Percentiles rank a stretch among this genome's conserved stretches.
phyloP scores from a whole-genome alignment of 257 asterid genomes.

The Parsonsia alboflavescens region DNA sequence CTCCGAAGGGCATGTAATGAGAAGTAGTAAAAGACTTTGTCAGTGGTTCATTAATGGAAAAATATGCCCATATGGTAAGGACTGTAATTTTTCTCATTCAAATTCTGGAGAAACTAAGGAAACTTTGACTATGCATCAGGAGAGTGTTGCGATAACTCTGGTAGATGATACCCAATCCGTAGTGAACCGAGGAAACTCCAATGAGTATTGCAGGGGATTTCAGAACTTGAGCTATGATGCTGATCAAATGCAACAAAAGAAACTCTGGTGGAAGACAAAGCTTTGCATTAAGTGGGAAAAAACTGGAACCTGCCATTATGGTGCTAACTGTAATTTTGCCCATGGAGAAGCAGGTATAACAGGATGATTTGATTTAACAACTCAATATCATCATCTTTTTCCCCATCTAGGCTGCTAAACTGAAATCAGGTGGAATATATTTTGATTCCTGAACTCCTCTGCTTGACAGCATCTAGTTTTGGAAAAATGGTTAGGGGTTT shows the following conservation, averaged over 20 bases:
- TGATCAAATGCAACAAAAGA: conserved; percentile 12
- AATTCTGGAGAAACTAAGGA: background rate
- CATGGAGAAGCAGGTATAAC: conserved; percentile 50
- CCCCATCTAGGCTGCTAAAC: no score
- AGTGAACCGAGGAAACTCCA: background rate
- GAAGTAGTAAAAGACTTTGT: conserved; percentile 20
- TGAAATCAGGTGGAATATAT: background rate
- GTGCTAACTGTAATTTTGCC: conserved; percentile 40
- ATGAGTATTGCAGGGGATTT: background rate
- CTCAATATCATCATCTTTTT: background rate
- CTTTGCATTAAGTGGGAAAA: conserved; percentile 36
- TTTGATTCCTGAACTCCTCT: background rate
- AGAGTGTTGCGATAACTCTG: conserved; percentile 15
- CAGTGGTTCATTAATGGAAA: conserved; percentile 10
- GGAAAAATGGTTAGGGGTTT: background rate
- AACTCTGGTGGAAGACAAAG: conserved; percentile 26
- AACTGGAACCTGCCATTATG: conserved; percentile 32
- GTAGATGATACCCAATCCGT: conserved; percentile 5
- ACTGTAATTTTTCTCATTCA: no score
- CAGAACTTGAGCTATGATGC: background rate
- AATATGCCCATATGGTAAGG: conserved; percentile 27
- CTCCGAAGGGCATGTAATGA: conserved; percentile 8
- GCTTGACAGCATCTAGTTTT: background rate
- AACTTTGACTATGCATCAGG: conserved; percentile 4
- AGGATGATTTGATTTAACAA: background rate